Conservation (phyloP, 78 protist genomes). For the Dictyostelium intermedium region DNA sequence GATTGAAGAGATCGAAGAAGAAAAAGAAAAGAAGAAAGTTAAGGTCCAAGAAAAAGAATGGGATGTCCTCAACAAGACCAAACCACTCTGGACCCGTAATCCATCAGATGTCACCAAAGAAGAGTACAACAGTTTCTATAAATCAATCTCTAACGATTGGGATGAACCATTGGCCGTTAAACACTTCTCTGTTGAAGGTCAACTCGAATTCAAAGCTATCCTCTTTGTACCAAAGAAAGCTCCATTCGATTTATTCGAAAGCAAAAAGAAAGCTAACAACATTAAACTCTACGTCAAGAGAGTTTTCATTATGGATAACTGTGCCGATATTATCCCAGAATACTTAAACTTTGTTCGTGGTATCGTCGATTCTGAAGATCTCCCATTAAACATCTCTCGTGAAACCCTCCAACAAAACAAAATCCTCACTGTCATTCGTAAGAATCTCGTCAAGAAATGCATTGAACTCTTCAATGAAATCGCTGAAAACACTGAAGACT, state of each 20-base stretch:
- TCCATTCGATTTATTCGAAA: conserved; percentile 99
- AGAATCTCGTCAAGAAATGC: conserved; percentile 98
- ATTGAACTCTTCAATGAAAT: conserved; percentile 98
- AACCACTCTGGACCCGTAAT: conserved; percentile 99
- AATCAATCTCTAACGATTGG: conserved; percentile 99
- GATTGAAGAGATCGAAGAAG: conserved; percentile 93
- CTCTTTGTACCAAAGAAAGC: conserved; percentile 99
- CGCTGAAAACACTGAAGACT: conserved; percentile 98
- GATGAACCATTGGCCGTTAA: conserved; percentile 99
- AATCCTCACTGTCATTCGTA: conserved; percentile 98
- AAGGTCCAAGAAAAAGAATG: conserved; percentile 96
- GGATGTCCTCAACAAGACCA: conserved; percentile 98
- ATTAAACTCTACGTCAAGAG: conserved; percentile 99
- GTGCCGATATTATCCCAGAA: conserved; percentile 99
- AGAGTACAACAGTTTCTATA: conserved; percentile 99
- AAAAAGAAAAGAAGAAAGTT: conserved; percentile 91
- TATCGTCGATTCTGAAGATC: conserved; percentile 99
- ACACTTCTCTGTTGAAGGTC: conserved; percentile 99
- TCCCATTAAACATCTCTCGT: conserved; percentile 99
- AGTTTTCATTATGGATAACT: conserved; percentile 99
- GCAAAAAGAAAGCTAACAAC: conserved; percentile 98
- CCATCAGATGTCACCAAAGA: conserved; percentile 98
- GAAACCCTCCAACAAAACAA: conserved; percentile 99
- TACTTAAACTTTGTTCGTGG: conserved; percentile 98
- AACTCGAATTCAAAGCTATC: conserved; percentile 98